Evolutionary conservation across 495 filamentous ascomycete genomes (phyloP), one percentile per base, ranked within the genome.

Genomic region (Baudoinia panamericana): DNA sequence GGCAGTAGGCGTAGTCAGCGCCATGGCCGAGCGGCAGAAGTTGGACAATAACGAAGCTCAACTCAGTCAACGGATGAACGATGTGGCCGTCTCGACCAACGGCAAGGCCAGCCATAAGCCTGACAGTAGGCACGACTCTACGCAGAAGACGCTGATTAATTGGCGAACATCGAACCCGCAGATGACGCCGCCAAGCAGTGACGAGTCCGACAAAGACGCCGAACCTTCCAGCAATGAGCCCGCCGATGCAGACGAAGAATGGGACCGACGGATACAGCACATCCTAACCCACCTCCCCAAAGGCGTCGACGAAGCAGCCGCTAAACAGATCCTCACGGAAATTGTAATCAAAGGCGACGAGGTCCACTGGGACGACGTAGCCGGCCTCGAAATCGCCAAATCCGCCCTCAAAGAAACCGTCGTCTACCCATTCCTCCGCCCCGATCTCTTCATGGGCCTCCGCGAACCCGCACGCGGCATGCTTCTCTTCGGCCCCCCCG

Each of bases 381-480:
- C 92, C 0, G 90, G 90, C 2, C 65, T 99, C 10, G 85, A 93
- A 21, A 68, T 77, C 26, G 92, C 90, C 32, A 99, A 99, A 54
- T 80, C 73, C 36, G 86, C 90, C 0, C 65, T 99, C 30, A 93
- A 93, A 58, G 90, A 99, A 62, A 82, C 86, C 2, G 90, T 96
- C 6, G 87, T 99, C 21, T 99, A 99, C 53, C 90, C 90, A 11
- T 96, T 99, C 62, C 70, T 96, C 5, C 81, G 90, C 5, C 90
- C 90, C 2, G 90, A 99, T 57, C 65, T 99, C 9, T 99, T 99
- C 61, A 84, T 85, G 66, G 90, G 90, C 1, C 69, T 99, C 3
- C 80, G 90, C 3, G 90, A 99, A 55, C 90, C 90, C 8, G 90
- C 88, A 10, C 69, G 86, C 30, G 90, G 90, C 1, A 94, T 99